Conservation (phyloP, 257 asterid genomes). For the Primulina tabacum region DNA sequence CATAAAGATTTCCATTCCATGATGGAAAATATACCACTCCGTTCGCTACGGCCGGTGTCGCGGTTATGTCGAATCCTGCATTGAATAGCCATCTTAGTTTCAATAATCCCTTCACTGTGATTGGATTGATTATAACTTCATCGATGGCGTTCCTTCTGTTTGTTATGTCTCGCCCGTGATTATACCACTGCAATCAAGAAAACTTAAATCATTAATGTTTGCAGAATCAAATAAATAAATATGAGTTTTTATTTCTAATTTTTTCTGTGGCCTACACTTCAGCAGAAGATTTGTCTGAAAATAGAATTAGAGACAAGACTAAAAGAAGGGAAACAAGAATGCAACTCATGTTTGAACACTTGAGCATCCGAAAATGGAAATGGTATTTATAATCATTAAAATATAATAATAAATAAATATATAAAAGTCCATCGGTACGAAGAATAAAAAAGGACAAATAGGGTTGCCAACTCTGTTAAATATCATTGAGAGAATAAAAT, state of each 20-base stretch:
- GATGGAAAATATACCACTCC: constrained; percentile 69
- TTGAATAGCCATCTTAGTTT: constrained; percentile 53
- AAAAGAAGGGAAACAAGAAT: constrained; percentile 23
- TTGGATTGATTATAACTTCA: constrained; percentile 42
- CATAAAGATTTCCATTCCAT: constrained; percentile 72
- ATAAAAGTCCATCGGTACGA: too few species aligned
- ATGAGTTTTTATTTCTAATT: background rate
- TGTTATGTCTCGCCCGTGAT: constrained; percentile 61
- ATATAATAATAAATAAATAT: too few species aligned
- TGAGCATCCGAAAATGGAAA: too few species aligned
- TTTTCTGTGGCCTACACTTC: constrained; percentile 44
- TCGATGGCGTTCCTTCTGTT: constrained; percentile 46
- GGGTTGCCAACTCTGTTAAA: too few species aligned
- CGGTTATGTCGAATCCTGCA: constrained; percentile 71
- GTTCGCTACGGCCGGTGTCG: constrained; percentile 59
- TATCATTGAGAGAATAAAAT: too few species aligned
- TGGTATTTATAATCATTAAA: too few species aligned
- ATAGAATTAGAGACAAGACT: constrained; percentile 25
- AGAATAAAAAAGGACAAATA: too few species aligned
- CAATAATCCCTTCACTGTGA: constrained; percentile 31
- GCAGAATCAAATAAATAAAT: background rate
- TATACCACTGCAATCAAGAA: constrained; percentile 48
- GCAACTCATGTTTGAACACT: constrained; percentile 9
- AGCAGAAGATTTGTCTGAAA: constrained; percentile 28
- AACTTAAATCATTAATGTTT: too few species aligned